phyloP scores from a whole-genome alignment of 164 flowering plant genomes.

The Platanus orientalis region DNA sequence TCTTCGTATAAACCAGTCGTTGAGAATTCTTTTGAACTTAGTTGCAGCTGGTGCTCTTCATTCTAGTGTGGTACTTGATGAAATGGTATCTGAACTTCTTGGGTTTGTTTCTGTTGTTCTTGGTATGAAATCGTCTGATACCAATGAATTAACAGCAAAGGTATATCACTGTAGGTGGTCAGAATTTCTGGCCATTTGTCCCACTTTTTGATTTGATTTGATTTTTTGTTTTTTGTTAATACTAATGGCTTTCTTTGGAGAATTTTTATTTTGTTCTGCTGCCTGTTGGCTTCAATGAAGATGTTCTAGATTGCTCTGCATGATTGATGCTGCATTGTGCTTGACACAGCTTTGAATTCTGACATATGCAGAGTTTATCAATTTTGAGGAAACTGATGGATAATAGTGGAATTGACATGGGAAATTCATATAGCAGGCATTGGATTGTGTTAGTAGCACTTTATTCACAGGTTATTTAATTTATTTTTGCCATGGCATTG shows the following conservation, averaged over 20 bases:
- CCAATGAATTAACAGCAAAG: slow-evolving; percentile 56
- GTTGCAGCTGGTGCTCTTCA: slow-evolving; percentile 65
- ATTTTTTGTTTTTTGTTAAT: background rate
- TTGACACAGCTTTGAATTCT: slow-evolving; percentile 3
- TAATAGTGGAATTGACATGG: slow-evolving; percentile 33
- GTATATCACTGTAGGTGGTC: slow-evolving; percentile 27
- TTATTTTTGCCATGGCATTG: slow-evolving; percentile 6
- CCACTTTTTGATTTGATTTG: background rate
- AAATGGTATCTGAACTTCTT: slow-evolving; percentile 54
- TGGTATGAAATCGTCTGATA: slow-evolving; percentile 33
- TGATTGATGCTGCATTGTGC: slow-evolving; percentile 2
- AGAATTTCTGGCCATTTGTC: background rate
- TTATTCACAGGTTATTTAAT: slow-evolving; percentile 77
- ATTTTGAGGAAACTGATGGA: slow-evolving; percentile 58
- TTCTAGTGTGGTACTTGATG: slow-evolving; percentile 50
- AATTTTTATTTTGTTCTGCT: too few species aligned
- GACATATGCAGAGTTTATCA: slow-evolving; percentile 58
- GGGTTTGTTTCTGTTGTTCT: slow-evolving; percentile 36
- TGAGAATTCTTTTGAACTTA: slow-evolving; percentile 74
- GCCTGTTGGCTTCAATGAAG: too few species aligned
- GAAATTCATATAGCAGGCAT: slow-evolving; percentile 51
- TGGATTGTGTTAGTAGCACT: slow-evolving; percentile 65
- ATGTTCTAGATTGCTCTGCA: background rate
- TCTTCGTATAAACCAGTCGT: slow-evolving; percentile 50
- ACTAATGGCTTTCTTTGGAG: too few species aligned